phyloP scores from a whole-genome alignment of 148 eudicot species.

The Cornus suecica region DNA sequence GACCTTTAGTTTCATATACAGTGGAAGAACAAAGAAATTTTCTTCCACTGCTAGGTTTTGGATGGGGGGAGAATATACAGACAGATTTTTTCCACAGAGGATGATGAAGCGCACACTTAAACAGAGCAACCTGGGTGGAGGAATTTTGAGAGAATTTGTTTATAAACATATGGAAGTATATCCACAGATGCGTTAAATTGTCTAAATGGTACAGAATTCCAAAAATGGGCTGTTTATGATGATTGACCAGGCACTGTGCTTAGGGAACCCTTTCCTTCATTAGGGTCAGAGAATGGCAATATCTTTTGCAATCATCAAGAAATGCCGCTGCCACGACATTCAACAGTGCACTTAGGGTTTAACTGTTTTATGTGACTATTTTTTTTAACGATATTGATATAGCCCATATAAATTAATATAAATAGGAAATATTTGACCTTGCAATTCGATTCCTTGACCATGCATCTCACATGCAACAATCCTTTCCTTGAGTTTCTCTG shows the following conservation, averaged over 20 bases:
- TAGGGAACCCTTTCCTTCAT: not conserved
- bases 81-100: not conserved
- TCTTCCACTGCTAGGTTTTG: not conserved
- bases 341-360: not conserved
- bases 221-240: not conserved
- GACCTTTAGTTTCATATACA: not conserved
- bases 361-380: too few species aligned
- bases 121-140: not conserved
- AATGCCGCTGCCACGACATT: not conserved
- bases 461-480: slow-evolving; percentile 80
- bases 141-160: not conserved
- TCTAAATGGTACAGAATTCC: not conserved
- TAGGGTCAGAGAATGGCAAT: not conserved
- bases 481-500: slow-evolving; percentile 65
- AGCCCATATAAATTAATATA: not conserved
- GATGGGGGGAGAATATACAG: not conserved
- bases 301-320: not conserved
- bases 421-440: slow-evolving; percentile 42
- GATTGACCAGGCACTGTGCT: not conserved
- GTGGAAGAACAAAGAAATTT: not conserved
- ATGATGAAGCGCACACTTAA: not conserved
- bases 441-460: slow-evolving; percentile 84
- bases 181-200: not conserved
- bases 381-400: not conserved
- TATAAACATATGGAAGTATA: not conserved